These are phyloP conservation scores for Solanum hybrid DNA, from an alignment of 305 asterid genomes.

Conservation along the genomic window DNA sequence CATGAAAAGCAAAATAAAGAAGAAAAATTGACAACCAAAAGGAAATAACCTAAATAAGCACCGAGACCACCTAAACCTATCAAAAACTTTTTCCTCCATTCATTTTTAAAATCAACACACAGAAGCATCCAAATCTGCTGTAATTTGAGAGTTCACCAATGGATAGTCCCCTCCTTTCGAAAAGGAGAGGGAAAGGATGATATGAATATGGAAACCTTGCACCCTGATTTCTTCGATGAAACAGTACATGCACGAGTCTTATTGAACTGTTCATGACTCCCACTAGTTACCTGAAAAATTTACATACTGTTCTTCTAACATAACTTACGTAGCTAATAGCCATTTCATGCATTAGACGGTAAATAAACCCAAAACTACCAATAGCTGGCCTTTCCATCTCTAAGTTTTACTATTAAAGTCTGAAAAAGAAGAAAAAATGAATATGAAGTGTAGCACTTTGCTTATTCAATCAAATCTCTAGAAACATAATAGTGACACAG, in stretches of 20 bases:
- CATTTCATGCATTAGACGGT: not conserved
- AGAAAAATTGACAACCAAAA: not conserved
- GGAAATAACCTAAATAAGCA: not conserved
- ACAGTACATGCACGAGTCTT: not conserved
- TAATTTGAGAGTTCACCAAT: not conserved
- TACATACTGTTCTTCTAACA: not conserved
- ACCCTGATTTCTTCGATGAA: not conserved
- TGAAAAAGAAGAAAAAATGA: not conserved
- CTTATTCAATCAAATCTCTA: not conserved
- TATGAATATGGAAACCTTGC: not conserved
- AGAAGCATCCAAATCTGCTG: not conserved
- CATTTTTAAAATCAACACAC: not conserved
- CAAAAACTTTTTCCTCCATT: not conserved
- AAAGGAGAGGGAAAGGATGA: not conserved
- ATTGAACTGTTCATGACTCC: not conserved
- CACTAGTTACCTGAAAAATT: not conserved
- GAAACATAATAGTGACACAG: not conserved
- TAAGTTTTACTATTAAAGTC: not conserved
- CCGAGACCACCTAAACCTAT: not conserved
- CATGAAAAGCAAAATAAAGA: slow-evolving; percentile 1
- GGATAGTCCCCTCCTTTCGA: not conserved
- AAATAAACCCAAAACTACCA: not conserved
- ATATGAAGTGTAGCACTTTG: not conserved
- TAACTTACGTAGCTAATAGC: not conserved
- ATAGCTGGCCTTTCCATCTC: not conserved